Evolutionary conservation across 352 stramenopile genomes (phyloP), one percentile per base, ranked within the genome.

Genomic region (Pythium inflatum): DNA sequence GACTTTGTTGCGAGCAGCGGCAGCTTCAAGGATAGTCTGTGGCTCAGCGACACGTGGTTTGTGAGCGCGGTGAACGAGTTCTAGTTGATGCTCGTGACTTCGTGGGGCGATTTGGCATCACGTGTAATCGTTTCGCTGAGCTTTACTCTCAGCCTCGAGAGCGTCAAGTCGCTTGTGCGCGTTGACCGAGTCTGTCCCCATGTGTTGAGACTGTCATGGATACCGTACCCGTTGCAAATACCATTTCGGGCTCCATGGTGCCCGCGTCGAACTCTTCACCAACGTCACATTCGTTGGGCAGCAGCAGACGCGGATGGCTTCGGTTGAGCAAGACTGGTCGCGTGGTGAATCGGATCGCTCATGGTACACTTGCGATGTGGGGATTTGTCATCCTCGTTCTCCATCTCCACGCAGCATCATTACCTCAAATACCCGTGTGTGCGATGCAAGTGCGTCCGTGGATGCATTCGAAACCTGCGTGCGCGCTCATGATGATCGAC

Each of bases 361-460:
- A 70, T 22, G 11, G 2, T 2, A 11, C 24, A 1, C 33, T 70
- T 43, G 54, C 22, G 4, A 7, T 28, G 11, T 64, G 53, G 63
- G 54, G 40, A 0, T 2, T 70, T 13, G 14, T 22, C 2, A 49
- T 70, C 22, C 46, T 70, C 14, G 40, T 18, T 3, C 3, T 62
- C 6, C 62, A 70, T 24, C 20, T 70, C n/a, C 31, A 49, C 53
- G 63, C 63, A 18, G 40, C 28, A 25, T 45, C 49, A 5, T 8
- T 57, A 12, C 51, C 40, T 3, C 33, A 40, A 1, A 25, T 46
- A 8, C 24, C 30, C 0, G 20, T 43, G 53, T 70, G 63, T 33
- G 18, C 48, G 3, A 64, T 70, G 53, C 63, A 70, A 41, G 54
- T 59, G 27, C 54, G 53, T 12, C 53, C 63, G n/a, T 70, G 63